Evolutionary conservation across 2,329 filamentous ascomycete genomes (phyloP).

Genomic region (Colletotrichum sp.): DNA sequence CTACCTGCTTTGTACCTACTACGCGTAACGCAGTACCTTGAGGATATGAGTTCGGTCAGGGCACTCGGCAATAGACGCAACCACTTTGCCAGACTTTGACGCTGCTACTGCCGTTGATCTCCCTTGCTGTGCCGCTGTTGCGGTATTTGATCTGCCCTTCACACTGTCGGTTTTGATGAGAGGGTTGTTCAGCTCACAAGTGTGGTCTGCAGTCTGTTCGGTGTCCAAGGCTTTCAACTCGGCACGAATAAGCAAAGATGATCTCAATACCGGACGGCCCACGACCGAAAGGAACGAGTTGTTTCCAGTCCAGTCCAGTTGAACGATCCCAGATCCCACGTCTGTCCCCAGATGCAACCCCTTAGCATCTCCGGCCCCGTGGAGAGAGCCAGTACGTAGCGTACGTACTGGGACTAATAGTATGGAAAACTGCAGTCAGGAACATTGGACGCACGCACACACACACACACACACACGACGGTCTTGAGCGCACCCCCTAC

Average conservation of each 20-base stretch:
- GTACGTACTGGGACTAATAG: not conserved
- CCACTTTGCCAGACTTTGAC: not conserved
- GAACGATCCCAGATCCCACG: not conserved
- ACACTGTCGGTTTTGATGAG: not conserved
- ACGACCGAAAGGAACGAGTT: not conserved
- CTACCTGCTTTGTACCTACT: not conserved
- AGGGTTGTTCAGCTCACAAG: not conserved
- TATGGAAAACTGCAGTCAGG: not conserved
- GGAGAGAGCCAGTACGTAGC: slow-evolving; percentile 6
- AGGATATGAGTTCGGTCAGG: not conserved
- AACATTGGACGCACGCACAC: not conserved
- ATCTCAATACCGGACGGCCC: not conserved
- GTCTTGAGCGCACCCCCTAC: slow-evolving; percentile 1
- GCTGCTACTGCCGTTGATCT: not conserved
- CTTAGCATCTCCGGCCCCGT: slow-evolving; percentile 8
- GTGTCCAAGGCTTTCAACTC: not conserved
- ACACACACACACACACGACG: not conserved
- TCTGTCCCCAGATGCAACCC: slow-evolving; percentile 12
- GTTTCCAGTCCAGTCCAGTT: not conserved
- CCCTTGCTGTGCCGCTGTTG: not conserved
- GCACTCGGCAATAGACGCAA: not conserved
- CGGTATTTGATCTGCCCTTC: not conserved
- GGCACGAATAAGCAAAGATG: not conserved
- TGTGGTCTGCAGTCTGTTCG: not conserved
- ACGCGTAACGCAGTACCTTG: too few species aligned